Evolutionary conservation across 495 filamentous ascomycete species (phyloP), one percentile per base, ranked within the genome.

Genomic region (Aspergillus bridgeri): DNA sequence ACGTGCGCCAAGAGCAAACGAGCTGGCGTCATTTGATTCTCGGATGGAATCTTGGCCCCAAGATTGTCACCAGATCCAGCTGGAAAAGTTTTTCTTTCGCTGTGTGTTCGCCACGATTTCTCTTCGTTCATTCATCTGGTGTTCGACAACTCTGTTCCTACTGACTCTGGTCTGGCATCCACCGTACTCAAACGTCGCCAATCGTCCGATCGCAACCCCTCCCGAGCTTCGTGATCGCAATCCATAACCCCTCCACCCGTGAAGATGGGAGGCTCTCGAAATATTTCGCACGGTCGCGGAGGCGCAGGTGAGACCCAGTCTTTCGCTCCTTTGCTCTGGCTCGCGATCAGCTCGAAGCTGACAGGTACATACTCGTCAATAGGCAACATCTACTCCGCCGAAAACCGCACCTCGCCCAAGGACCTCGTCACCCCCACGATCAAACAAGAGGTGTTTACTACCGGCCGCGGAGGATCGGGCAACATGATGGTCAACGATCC

Each of bases 361-460:
- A 38, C 42, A 53, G 22, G n/a, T n/a, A 15, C 77, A 9, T 38
- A 15, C 9, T 38, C 33, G 33, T 38, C 9, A 13, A 38, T 13
- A 77, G 91, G 91, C 61, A 96, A 96, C 77, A 89, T 93, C 60
- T 81, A 79, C 65, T 81, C 82, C 60, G 74, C 79, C 53, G 71
- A 83, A 61, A 76, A 76, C 59, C 71, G 74, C 42, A 65, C 79
- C 56, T 69, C 75, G 6, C 76, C 84, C 56, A 65, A 76, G 18
- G 88, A 90, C 63, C 81, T 96, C 54, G 75, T 85, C 61, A 96
- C 92, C 3, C 92, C 92, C 0, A 89, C 84, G 45, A 84, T 97
- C 67, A 96, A 96, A 74, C 80, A 80, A 20, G 77, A 88, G 17
- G 75, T 90, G 57, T 92, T 90, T 65, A 96, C 92, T 5, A 97